Evolutionary conservation across 2,329 filamentous ascomycete genomes (phyloP), one percentile per base, ranked within the genome.

Genomic region (Chaetomium sp.): DNA sequence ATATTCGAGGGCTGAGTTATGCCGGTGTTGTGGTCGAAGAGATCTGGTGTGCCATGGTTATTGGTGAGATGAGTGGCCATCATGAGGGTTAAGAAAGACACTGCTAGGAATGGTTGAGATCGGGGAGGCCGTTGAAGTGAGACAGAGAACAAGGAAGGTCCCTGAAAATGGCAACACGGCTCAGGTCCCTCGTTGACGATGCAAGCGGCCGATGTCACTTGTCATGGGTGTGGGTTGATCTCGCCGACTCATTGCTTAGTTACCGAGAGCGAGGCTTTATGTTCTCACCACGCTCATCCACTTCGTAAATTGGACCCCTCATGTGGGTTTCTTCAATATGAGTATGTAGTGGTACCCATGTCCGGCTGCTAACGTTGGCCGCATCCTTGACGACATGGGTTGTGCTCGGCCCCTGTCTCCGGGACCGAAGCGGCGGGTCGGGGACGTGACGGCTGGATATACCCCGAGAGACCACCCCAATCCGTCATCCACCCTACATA

Each of bases 351-450:
- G 16, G 58, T 31, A 49, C 27, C 47, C 54, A n/a, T 33, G 19
- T 13, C 49, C 35, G 29, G 53, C 35, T 47, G 33, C 29, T 29
- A 35, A 25, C 4, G 2, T 56, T 31, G 33, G 51, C 42, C 9
- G 58, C 16, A 16, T 10, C 54, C 51, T 57, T 33, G 8, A 4
- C 27, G 51, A 42, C 7, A 25, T 56, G 38, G 9, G n/a, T 25
- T 35, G 45, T 45, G 47, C 47, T 50, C 58, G 29, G 47, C 27
- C 27, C 35, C 50, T 25, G 31, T 49, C 42, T 33, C 65, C 68
- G 68, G 68, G 66, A 69, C 66, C 68, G 68, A 69, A 65, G 45
- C 29, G 35, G 45, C 66, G 60, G 66, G 66, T 69, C 68, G 66
- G 68, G 50, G 38, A 65, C 64, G 31, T 49, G 54, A 47, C 29